Evolutionary conservation across 805 yeast genomes (phyloP).

Genomic region (Ogataea pignaliae): DNA sequence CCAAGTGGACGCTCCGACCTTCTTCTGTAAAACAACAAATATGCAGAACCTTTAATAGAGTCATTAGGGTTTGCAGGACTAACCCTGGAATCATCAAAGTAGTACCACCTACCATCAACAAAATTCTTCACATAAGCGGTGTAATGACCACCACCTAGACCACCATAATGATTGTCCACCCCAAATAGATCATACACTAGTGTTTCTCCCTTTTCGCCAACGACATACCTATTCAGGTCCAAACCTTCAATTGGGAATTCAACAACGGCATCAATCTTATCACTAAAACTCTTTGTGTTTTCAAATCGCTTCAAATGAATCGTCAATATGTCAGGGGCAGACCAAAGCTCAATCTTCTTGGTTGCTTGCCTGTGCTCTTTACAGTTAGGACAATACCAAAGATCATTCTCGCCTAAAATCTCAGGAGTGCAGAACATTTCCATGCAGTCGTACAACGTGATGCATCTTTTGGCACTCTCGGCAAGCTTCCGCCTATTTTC

Average conservation of each 20-base stretch:
- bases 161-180: conserved; percentile 94
- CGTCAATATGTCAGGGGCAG: conserved; percentile 85
- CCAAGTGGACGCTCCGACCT: conserved; percentile 41
- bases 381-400: conserved; percentile 93
- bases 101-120: conserved; percentile 77
- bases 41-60: conserved; percentile 74
- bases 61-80: conserved; percentile 53
- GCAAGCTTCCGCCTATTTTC: conserved; percentile 33
- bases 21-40: conserved; percentile 76
- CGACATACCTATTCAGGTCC: conserved; percentile 62
- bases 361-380: conserved; percentile 87
- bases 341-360: conserved; percentile 88
- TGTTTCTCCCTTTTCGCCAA: conserved; percentile 31
- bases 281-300: conserved; percentile 78
- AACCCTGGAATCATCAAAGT: conserved; percentile 83
- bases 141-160: conserved; percentile 96
- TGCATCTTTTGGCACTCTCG: conserved; percentile 32
- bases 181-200: conserved; percentile 80
- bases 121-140: conserved; percentile 85
- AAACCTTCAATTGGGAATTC: conserved; percentile 83
- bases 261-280: conserved; percentile 80
- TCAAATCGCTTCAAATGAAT: conserved; percentile 90
- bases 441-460: conserved; percentile 71
- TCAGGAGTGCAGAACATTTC: conserved; percentile 75
- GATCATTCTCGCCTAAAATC: conserved; percentile 78